Evolutionary conservation across 2,329 filamentous ascomycete genomes (phyloP).

Genomic region (Stagonosporopsis vannaccii): DNA sequence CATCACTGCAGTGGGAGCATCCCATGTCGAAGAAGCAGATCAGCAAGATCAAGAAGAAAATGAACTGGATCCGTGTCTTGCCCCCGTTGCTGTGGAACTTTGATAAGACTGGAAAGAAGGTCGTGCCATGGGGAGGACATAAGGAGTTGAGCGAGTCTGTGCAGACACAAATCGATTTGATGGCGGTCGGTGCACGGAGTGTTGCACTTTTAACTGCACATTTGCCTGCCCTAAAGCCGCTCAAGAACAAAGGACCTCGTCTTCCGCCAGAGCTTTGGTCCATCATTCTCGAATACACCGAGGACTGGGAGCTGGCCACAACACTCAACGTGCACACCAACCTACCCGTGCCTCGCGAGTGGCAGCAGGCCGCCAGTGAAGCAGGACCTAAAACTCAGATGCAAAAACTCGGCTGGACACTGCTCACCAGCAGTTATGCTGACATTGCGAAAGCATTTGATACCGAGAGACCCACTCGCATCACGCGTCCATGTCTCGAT

Average conservation of each 20-base stretch:
- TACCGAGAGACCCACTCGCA: slow-evolving; percentile 72
- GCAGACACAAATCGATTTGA: slow-evolving; percentile 77
- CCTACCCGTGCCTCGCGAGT: slow-evolving; percentile 74
- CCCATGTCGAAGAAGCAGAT: slow-evolving; percentile 88
- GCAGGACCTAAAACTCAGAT: slow-evolving; percentile 75
- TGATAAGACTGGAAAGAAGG: slow-evolving; percentile 60
- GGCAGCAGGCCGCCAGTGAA: slow-evolving; percentile 69
- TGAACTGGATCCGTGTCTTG: slow-evolving; percentile 86
- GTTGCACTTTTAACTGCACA: slow-evolving; percentile 47
- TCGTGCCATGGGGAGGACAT: slow-evolving; percentile 64
- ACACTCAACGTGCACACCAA: slow-evolving; percentile 82
- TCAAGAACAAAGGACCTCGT: slow-evolving; percentile 48
- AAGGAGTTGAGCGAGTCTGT: slow-evolving; percentile 77
- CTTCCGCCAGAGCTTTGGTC: slow-evolving; percentile 90
- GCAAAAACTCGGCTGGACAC: slow-evolving; percentile 83
- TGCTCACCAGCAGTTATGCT: slow-evolving; percentile 74
- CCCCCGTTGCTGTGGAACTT: slow-evolving; percentile 85
- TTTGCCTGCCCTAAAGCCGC: slow-evolving; percentile 40
- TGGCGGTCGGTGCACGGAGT: slow-evolving; percentile 76
- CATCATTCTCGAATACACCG: slow-evolving; percentile 81
- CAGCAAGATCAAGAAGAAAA: slow-evolving; percentile 80
- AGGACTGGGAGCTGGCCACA: slow-evolving; percentile 90
- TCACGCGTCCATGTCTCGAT: slow-evolving; percentile 83
- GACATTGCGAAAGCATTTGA: slow-evolving; percentile 78
- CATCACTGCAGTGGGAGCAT: slow-evolving; percentile 86